Evolutionary conservation across 768 basidiomycete species (phyloP).

Genomic region (Lyophyllum semitale): DNA sequence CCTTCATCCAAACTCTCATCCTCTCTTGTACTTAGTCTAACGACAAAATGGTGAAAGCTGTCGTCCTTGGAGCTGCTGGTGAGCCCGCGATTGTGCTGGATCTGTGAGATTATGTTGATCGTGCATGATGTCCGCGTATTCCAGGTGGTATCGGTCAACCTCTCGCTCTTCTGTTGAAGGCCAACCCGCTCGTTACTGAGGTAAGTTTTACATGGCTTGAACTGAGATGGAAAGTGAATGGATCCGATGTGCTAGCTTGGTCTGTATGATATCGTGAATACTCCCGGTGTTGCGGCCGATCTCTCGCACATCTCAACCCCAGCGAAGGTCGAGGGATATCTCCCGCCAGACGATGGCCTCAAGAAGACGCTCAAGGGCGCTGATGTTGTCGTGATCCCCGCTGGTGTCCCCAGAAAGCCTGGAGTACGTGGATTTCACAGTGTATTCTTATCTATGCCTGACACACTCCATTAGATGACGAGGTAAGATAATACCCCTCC

Average conservation of each 20-base stretch:
- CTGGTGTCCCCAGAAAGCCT: slow-evolving; percentile 95
- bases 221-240: neutral
- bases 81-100: slow-evolving; percentile 16
- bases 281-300: slow-evolving; percentile 96
- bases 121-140: neutral
- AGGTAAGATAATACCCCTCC: slow-evolving; percentile 35
- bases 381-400: slow-evolving; percentile 91
- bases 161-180: slow-evolving; percentile 88
- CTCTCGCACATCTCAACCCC: slow-evolving; percentile 91
- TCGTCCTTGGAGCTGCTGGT: slow-evolving; percentile 97
- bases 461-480: slow-evolving; percentile 46
- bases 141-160: slow-evolving; percentile 97
- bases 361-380: slow-evolving; percentile 84
- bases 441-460: slow-evolving; percentile 6
- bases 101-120: slow-evolving; percentile 10
- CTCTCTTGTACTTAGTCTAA: slow-evolving; percentile 6
- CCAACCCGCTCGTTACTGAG: slow-evolving; percentile 78
- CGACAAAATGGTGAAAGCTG: slow-evolving; percentile 67
- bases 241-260: slow-evolving; percentile 53
- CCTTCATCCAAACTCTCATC: slow-evolving; percentile 9
- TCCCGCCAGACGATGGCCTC: slow-evolving; percentile 79
- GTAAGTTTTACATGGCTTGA: slow-evolving; percentile 34
- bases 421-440: slow-evolving; percentile 56
- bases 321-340: slow-evolving; percentile 81
- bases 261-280: slow-evolving; percentile 95